Base-by-base conservation (phyloP, 73 alveolate species). In the Paramecium caudatum region DNA sequence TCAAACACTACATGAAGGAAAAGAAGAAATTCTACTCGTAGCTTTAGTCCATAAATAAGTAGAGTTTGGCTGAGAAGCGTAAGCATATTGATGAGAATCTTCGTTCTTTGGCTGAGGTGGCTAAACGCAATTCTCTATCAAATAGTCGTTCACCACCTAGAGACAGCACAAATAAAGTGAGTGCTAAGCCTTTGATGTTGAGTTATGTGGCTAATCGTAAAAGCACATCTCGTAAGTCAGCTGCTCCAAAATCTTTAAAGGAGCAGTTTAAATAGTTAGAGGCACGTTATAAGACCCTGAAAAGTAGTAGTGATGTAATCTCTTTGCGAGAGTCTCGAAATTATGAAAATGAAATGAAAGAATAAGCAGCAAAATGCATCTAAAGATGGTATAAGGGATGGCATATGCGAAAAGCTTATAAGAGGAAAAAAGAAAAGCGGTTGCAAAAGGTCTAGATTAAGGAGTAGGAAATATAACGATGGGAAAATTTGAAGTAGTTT, bases 121-220 rank as follows among this genome's bases (percentile, higher is more conserved):
- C 88, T 1, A 74, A 74, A 74, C 17, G 88, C 19, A 74, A 45
- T 74, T 74, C 88, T 39, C 88, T 74, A 9, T 74, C 88, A 2
- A 37, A 74, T 74, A 41, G 69, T 41, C 17, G 69, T 19, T 74
- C 88, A 2, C 88, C 88, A 13, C 65, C 62, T 15, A 74, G 88
- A 21, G 88, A 74, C 32, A 74, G 88, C 6, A 10, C 84, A n/a
- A 41, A 74, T 41, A 74, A 36, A 21, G 10, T 74, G 0, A 74
- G 46, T 39, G 39, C 62, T 34, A 74, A 74, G 43, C 88, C 88
- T 15, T 41, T 74, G 16, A 74, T 74, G 88, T 17, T 74, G 9
- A 41, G 69, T 21, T 74, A 74, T 45, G 88, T 74, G 25, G 65
- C 88, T 41, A 41, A 74, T 27, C 39, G 46, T 19, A 74, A 74